These are phyloP conservation scores for Meira miltonrushii DNA, from an alignment of 1,284 basidiomycete species.

Conservation along the genomic window DNA sequence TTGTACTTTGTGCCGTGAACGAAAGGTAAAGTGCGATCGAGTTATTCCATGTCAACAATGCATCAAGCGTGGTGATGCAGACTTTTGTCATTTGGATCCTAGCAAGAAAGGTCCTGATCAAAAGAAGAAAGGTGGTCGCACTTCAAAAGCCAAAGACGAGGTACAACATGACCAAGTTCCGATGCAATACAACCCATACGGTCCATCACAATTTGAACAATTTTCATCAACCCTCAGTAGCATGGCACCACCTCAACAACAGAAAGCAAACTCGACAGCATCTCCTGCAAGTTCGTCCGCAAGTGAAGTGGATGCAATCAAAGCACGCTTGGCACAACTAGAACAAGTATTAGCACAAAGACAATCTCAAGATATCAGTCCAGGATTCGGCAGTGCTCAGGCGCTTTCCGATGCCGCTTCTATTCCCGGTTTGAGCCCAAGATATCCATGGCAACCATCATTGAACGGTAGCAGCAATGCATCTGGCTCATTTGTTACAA, in stretches of 20 bases:
- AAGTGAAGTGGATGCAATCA: constrained; percentile 44
- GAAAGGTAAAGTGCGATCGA: constrained; percentile 49
- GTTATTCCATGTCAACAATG: constrained; percentile 48
- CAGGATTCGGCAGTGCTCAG: background rate
- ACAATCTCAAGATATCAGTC: background rate
- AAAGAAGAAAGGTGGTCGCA: background rate
- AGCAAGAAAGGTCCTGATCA: constrained; percentile 18
- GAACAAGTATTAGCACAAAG: constrained; percentile 22
- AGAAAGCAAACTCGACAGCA: constrained; percentile 12
- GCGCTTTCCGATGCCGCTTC: background rate
- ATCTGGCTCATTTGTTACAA: background rate
- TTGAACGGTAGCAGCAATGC: background rate
- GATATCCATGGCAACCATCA: background rate
- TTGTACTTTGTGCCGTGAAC: constrained; percentile 40
- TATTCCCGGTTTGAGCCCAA: background rate
- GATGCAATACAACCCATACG: background rate
- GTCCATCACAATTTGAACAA: too few species aligned
- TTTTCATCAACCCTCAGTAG: too few species aligned
- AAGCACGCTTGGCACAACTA: constrained; percentile 42
- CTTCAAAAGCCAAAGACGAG: too few species aligned
- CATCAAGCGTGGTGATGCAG: constrained; percentile 44
- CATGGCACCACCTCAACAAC: constrained; percentile 7
- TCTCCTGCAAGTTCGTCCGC: constrained; percentile 18
- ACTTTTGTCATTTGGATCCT: constrained; percentile 37
- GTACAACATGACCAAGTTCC: background rate